Base-by-base conservation (phyloP, 306 rosid species). In the Medicago arabica region DNA sequence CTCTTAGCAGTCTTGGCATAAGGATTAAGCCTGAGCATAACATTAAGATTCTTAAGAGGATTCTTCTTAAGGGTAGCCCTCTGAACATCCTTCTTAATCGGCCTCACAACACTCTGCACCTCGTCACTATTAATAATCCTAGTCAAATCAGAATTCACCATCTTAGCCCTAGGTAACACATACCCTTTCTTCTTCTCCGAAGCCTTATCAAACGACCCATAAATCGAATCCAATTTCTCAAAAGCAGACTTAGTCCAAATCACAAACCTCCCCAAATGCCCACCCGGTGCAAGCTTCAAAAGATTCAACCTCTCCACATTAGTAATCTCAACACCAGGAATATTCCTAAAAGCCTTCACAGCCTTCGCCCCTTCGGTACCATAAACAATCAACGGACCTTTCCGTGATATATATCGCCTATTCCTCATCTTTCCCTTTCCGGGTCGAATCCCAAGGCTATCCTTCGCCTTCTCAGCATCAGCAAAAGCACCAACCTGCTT, bases 51-150 rank as follows among this genome's bases (percentile, higher is more conserved):
- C 65, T 59, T 59, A 59, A 62, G 44, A 62, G 68, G 68, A 62
- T 62, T 62, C 68, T 62, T 62, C 21, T 62, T 62, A 31, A 62
- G 68, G 2, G 68, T 15, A 3, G 23, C 18, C 8, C 68, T 18
- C 43, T 36, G 34, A 62, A 62, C 44, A 7, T 62, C 68, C 68
- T 34, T 62, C 23, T 62, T 62, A 62, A 62, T 34, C 8, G 68
- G 68, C 12, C 67, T 61, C 43, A 61, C 67, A 61, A 61, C 43
- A 61, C 43, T 31, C 4, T 61, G 67, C 34, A 17, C 85, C 81
- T 93, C 98, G 14, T 93, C 98, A 1, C 96, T 90, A 59, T 93
- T 93, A 62, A 93, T 93, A 12, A 93, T 93, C 66, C 98, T 90
- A 58, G 64, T 58, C 64, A 58, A 58, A 21, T 58, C 64, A 34